Evolutionary conservation across 805 yeast species (phyloP).

Genomic region (Zygosaccharomyces siamensis): DNA sequence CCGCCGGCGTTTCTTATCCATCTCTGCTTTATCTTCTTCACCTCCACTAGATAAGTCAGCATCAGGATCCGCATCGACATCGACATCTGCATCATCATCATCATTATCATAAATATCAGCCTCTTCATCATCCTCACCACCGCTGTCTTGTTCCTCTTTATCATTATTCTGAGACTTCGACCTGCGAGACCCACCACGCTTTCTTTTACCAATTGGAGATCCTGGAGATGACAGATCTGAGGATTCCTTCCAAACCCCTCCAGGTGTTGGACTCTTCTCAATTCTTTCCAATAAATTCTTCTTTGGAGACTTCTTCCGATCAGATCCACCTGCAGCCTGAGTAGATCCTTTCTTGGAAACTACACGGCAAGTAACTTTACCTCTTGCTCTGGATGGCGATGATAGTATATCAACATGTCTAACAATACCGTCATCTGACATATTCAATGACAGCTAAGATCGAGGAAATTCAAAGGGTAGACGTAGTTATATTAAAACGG

Average conservation of each 20-base stretch:
- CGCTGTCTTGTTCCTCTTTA: slow-evolving; percentile 11
- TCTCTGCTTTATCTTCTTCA: slow-evolving; percentile 45
- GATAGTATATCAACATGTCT: slow-evolving; percentile 24
- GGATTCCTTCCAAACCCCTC: neutral
- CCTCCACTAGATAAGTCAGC: slow-evolving; percentile 36
- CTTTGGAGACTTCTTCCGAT: slow-evolving; percentile 21
- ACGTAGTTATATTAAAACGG: neutral
- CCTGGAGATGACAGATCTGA: neutral
- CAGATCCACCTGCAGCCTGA: neutral
- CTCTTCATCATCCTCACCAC: slow-evolving; percentile 23
- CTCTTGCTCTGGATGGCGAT: slow-evolving; percentile 17
- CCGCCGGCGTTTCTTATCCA: slow-evolving; percentile 7
- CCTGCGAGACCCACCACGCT: slow-evolving; percentile 17
- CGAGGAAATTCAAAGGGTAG: neutral
- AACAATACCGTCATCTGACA: slow-evolving; percentile 20
- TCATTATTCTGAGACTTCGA: slow-evolving; percentile 3
- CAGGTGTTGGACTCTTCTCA: neutral
- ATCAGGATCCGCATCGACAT: slow-evolving; percentile 24
- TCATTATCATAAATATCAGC: slow-evolving; percentile 19
- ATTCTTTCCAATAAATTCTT: slow-evolving; percentile 10
- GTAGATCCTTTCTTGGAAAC: neutral
- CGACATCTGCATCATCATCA: slow-evolving; percentile 17
- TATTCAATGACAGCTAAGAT: neutral
- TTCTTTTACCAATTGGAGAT: slow-evolving; percentile 2
- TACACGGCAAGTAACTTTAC: neutral